Conservation (phyloP, 768 basidiomycete genomes). For the Auricularia sp. region DNA sequence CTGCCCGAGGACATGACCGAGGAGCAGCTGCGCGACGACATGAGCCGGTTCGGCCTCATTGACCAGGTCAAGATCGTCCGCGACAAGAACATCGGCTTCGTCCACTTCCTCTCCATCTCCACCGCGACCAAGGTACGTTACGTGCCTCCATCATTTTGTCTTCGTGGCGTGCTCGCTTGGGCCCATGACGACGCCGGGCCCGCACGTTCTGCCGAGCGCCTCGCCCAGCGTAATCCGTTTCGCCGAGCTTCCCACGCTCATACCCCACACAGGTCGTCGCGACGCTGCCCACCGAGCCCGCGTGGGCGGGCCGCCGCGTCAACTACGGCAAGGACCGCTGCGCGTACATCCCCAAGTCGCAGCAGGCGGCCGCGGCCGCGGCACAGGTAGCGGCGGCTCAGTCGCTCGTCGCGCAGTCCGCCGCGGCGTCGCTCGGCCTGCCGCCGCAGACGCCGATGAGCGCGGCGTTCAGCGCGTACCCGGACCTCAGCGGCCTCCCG, state of each 20-base stretch:
- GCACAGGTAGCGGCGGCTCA: slow-evolving; percentile 83
- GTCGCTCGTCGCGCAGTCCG: slow-evolving; percentile 44
- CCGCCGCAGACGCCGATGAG: slow-evolving; percentile 9
- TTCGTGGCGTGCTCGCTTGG: neutral
- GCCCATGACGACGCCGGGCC: neutral
- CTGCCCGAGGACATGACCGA: slow-evolving; percentile 86
- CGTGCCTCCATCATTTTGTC: no score
- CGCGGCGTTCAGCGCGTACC: slow-evolving; percentile 40
- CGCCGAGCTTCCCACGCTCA: neutral
- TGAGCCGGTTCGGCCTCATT: slow-evolving; percentile 87
- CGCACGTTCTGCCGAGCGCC: neutral
- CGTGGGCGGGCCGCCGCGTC: slow-evolving; percentile 92
- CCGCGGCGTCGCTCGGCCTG: slow-evolving; percentile 23
- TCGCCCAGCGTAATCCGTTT: neutral
- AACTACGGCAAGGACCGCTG: slow-evolving; percentile 99
- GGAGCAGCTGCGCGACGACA: slow-evolving; percentile 82
- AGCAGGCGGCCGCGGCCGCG: slow-evolving; percentile 78
- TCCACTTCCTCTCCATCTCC: slow-evolving; percentile 93
- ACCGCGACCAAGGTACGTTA: slow-evolving; percentile 81
- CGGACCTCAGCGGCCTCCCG: slow-evolving; percentile 27
- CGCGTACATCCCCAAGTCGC: slow-evolving; percentile 93
- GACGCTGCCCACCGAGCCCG: slow-evolving; percentile 81
- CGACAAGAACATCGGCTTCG: slow-evolving; percentile 98
- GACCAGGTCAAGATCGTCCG: slow-evolving; percentile 99
- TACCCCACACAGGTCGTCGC: slow-evolving; percentile 66